Percentiles rank a stretch among this genome's conserved stretches.
Evolutionary conservation across 31 red algal genomes (phyloP).

Genomic region (Odonthalia washingtoniensis): DNA sequence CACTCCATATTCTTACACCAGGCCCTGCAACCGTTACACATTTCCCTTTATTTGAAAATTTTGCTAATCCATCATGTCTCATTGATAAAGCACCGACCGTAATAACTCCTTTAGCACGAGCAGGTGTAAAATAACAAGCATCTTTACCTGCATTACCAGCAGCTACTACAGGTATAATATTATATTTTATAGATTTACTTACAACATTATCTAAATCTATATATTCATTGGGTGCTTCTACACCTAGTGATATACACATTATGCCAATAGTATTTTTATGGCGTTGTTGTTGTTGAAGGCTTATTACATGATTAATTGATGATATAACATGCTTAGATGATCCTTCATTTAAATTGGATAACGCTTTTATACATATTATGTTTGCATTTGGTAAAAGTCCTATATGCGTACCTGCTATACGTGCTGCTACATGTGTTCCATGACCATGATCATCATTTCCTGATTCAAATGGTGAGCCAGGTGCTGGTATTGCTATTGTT

Average conservation of each 20-base stretch:
- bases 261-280: conserved; percentile 19
- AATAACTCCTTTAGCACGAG: conserved; percentile 56
- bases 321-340: conserved; percentile 52
- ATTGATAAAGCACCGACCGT: conserved; percentile 56
- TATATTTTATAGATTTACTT: conserved; percentile 25
- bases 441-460: conserved; percentile 72
- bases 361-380: conserved; percentile 70
- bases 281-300: conserved; percentile 33
- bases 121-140: conserved; percentile 73
- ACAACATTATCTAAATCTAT: conserved; percentile 57
- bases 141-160: conserved; percentile 67
- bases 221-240: conserved; percentile 35
- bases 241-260: conserved; percentile 61
- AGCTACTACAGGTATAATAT: conserved; percentile 56
- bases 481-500: conserved; percentile 35
- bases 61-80: conserved; percentile 39
- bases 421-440: conserved; percentile 67
- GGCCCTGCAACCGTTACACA: conserved; percentile 68
- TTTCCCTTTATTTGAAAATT: conserved; percentile 57
- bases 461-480: conserved; percentile 25
- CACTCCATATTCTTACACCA: conserved; percentile 67
- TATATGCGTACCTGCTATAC: conserved; percentile 35
- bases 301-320: conserved; percentile 41
- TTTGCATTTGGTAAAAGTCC: conserved; percentile 35
- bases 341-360: conserved; percentile 59